These are phyloP conservation scores for Tuber aestivum DNA, from an alignment of 495 filamentous ascomycete species.

Conservation along the genomic window DNA sequence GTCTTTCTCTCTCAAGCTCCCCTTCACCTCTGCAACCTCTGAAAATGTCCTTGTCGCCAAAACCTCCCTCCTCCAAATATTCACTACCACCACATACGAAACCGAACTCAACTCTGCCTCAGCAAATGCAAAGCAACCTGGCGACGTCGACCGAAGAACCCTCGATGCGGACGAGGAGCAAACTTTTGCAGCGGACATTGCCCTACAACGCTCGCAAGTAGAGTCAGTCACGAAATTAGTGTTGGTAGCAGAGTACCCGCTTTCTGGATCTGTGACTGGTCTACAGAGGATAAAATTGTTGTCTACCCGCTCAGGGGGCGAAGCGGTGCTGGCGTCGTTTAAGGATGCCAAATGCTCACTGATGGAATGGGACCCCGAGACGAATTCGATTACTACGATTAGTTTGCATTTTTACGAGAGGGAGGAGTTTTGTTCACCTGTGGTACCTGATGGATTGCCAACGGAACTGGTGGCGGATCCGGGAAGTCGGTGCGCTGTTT, in stretches of 20 bases:
- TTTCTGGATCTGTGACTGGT: constrained; percentile 77
- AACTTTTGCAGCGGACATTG: constrained; percentile 56
- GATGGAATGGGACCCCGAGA: constrained; percentile 87
- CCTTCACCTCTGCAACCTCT: constrained; percentile 67
- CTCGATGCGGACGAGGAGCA: constrained; percentile 58
- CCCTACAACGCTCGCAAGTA: constrained; percentile 53
- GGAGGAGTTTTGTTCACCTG: constrained; percentile 59
- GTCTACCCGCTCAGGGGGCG: constrained; percentile 68
- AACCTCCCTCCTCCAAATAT: constrained; percentile 87
- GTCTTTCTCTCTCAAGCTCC: constrained; percentile 72
- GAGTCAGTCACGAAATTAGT: constrained; percentile 68
- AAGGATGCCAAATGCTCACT: constrained; percentile 87
- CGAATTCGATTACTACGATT: constrained; percentile 68
- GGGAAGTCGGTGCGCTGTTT: constrained; percentile 80
- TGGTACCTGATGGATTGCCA: constrained; percentile 67
- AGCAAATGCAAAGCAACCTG: constrained; percentile 18
- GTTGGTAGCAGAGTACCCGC: constrained; percentile 71
- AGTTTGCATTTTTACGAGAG: constrained; percentile 98
- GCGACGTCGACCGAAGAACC: constrained; percentile 47
- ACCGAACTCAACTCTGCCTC: constrained; percentile 48
- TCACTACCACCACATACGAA: constrained; percentile 54
- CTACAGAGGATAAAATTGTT: constrained; percentile 67
- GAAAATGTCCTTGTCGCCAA: constrained; percentile 83
- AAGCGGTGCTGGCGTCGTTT: constrained; percentile 75
- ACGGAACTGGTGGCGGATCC: constrained; percentile 85